Evolutionary conservation across 2,329 filamentous ascomycete species (phyloP).

Genomic region (Neonectria sp.): DNA sequence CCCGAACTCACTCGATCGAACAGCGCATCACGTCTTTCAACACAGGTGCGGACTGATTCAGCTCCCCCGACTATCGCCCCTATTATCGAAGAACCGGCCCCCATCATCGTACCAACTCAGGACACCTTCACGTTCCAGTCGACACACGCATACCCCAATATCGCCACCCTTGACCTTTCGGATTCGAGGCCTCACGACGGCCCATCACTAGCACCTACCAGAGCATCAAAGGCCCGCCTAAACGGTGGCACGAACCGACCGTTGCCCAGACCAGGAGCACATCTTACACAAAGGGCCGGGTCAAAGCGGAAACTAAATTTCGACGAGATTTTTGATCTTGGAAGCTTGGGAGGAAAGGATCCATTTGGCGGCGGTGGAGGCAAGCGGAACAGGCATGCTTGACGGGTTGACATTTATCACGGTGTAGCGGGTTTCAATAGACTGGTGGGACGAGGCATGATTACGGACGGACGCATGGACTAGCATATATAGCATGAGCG

Average conservation of each 20-base stretch:
- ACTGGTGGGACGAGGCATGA: slow-evolving; percentile 49
- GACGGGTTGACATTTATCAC: slow-evolving; percentile 39
- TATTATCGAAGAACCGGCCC: slow-evolving; percentile 51
- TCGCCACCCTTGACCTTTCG: slow-evolving; percentile 73
- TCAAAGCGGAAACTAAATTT: slow-evolving; percentile 82
- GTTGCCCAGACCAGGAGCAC: slow-evolving; percentile 50
- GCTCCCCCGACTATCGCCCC: slow-evolving; percentile 46
- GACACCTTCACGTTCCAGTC: slow-evolving; percentile 81
- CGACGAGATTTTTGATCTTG: slow-evolving; percentile 80
- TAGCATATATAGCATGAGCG: slow-evolving; percentile 55
- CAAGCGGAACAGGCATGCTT: slow-evolving; percentile 67
- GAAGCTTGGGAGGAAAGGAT: slow-evolving; percentile 76
- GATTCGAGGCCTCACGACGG: slow-evolving; percentile 63
- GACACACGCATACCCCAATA: slow-evolving; percentile 71
- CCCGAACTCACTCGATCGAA: slow-evolving; percentile 69
- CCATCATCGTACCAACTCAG: slow-evolving; percentile 67
- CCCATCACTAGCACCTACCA: slow-evolving; percentile 45
- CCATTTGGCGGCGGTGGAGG: slow-evolving; percentile 63
- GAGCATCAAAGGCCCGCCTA: slow-evolving; percentile 50
- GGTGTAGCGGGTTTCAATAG: slow-evolving; percentile 44
- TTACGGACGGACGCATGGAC: slow-evolving; percentile 54
- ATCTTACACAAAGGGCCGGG: slow-evolving; percentile 76
- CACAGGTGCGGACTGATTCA: slow-evolving; percentile 46
- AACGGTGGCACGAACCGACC: slow-evolving; percentile 43
- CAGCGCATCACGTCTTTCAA: slow-evolving; percentile 55